Evolutionary conservation across 1,284 basidiomycete species (phyloP), one percentile per base, ranked within the genome.

Genomic region (Mycocalia duriaeana): DNA sequence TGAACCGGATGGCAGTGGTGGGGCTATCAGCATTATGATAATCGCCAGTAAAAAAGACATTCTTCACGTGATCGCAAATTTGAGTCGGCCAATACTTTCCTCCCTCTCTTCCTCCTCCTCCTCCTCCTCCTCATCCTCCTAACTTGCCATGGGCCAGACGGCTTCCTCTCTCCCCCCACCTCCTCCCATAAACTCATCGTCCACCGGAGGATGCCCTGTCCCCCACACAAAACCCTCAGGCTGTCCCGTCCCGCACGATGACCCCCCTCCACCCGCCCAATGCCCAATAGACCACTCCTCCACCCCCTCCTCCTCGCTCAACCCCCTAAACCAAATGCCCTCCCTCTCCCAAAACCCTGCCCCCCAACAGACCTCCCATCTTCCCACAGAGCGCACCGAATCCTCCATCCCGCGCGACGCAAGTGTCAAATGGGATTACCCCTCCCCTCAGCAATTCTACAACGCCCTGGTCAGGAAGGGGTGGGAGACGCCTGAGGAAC

Each of bases 391-490:
- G 28, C 81, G 94, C 49, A 82, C 79, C 7, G 73, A 77, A 36
- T 95, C 92, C 0, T 85, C 90, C 6, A 99, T 99, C 59, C 93
- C 93, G 2, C 82, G 94, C 31, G 79, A 89, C 44, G 59, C 64
- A 5, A 57, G 61, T 46, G 67, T 52, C 41, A 77, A 64, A 55
- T 99, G 96, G 96, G 94, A 97, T 61, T 99, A 99, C 67, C 96
- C 96, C 1, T 94, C 91, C 4, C 93, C 95, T 2, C 94, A 99
- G 69, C 95, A 99, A 65, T 99, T 99, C 65, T 95, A 99, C 68
- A 98, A 98, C 64, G 96, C 96, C 0, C 78, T 99, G 5, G 91
- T 92, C 13, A 76, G 94, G 54, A 99, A 99, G 64, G 96, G 96
- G 1, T 94, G 91, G 91, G 94, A 96, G 68, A 96, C 96, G 3